Evolutionary conservation across 78 protist species (phyloP).

Genomic region (Chrysochromulina parva): DNA sequence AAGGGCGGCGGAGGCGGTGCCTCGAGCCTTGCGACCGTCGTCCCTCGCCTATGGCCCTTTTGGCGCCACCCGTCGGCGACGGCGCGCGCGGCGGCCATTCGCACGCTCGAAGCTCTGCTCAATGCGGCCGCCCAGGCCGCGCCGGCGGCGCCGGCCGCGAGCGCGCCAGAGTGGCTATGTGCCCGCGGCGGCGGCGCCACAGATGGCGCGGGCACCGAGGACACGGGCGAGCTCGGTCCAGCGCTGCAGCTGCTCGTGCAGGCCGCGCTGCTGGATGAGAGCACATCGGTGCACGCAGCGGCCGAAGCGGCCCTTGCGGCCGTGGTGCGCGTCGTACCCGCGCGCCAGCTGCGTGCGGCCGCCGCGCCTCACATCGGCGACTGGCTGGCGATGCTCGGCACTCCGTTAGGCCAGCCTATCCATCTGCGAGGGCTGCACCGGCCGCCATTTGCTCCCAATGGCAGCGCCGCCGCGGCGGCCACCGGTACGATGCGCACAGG

Average conservation of each 20-base stretch:
- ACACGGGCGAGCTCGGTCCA: background rate
- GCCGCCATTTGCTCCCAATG: too few species aligned
- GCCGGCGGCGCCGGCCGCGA: background rate
- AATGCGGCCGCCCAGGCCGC: background rate
- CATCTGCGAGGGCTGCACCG: too few species aligned
- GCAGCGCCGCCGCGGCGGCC: too few species aligned
- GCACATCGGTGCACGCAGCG: background rate
- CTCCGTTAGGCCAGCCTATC: background rate
- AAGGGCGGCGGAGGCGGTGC: background rate
- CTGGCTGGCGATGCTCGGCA: background rate
- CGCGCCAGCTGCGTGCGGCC: background rate
- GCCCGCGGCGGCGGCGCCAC: background rate
- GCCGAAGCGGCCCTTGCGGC: background rate
- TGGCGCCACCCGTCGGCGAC: conserved; percentile 2
- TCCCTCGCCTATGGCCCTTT: conserved; percentile 58
- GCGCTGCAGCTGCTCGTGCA: background rate
- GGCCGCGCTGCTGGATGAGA: background rate
- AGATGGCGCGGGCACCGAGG: background rate
- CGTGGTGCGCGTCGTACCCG: background rate
- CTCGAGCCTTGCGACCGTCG: background rate
- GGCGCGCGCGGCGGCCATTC: background rate
- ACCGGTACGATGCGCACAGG: too few species aligned
- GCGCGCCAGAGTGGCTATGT: too few species aligned
- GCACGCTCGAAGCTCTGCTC: background rate
- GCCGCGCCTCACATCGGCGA: background rate